These are phyloP conservation scores for Citrus mangshanensis DNA, from an alignment of 345 rosid species.

Conservation along the genomic window DNA sequence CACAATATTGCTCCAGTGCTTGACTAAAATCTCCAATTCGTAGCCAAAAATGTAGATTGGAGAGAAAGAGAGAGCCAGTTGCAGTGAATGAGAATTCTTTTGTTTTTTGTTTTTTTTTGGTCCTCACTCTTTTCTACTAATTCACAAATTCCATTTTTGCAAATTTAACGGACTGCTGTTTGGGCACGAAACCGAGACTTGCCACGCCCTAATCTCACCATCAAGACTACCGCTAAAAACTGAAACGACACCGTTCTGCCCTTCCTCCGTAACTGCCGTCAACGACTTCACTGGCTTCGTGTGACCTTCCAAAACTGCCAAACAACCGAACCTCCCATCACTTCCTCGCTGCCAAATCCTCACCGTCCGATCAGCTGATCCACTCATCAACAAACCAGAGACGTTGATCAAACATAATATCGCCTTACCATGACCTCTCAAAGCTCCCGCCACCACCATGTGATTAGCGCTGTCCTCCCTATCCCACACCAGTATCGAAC, in stretches of 20 bases:
- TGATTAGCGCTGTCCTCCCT: conserved; percentile 70
- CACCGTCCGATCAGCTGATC: conserved; percentile 85
- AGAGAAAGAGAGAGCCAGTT: not conserved
- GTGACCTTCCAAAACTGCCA: conserved; percentile 73
- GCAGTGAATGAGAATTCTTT: not conserved
- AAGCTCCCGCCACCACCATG: conserved; percentile 76
- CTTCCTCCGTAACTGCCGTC: conserved; percentile 45
- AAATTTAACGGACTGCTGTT: conserved; percentile 20
- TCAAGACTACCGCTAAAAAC: conserved; percentile 75
- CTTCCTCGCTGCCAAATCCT: conserved; percentile 72
- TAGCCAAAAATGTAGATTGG: not conserved
- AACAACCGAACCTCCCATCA: conserved; percentile 54
- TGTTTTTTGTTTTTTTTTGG: not conserved
- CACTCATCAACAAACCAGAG: conserved; percentile 64
- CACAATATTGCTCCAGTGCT: not conserved
- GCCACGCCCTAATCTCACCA: conserved; percentile 75
- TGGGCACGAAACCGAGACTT: conserved; percentile 40
- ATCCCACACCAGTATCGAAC: conserved; percentile 93
- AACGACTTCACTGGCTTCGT: conserved; percentile 73
- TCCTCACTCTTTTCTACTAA: not conserved
- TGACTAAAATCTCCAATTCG: conserved; percentile 2
- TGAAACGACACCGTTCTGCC: conserved; percentile 39
- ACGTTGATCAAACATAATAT: conserved; percentile 60
- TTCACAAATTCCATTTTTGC: conserved; percentile 13
- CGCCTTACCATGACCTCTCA: conserved; percentile 81